Percentiles rank a stretch among this genome's conserved stretches.
phyloP scores from a whole-genome alignment of 306 rosid species.

The Begonia masoniana region DNA sequence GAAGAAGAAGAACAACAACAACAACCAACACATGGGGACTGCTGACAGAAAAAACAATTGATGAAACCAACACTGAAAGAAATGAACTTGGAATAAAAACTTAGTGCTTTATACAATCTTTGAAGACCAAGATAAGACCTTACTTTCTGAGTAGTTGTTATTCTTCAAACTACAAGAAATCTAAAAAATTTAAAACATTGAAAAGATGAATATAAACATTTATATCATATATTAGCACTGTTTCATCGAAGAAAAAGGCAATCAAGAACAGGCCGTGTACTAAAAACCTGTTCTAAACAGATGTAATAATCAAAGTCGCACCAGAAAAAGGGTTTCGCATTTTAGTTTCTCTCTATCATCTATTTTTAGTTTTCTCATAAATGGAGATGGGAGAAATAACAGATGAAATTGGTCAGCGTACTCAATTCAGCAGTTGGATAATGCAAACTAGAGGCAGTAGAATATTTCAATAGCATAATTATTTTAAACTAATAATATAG shows the following conservation, averaged over 20 bases:
- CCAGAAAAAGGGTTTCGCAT: constrained; percentile 4
- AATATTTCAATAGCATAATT: neutral
- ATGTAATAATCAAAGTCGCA: neutral
- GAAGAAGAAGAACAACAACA: neutral
- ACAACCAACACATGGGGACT: neutral
- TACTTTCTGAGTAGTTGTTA: neutral
- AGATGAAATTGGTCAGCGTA: constrained; percentile 5
- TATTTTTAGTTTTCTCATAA: neutral
- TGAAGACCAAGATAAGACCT: constrained; percentile 5
- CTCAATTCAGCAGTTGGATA: constrained; percentile 3
- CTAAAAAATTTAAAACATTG: too few species aligned
- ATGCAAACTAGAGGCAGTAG: constrained; percentile 5
- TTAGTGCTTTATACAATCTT: neutral
- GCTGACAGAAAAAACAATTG: neutral
- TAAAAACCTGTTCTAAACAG: too few species aligned
- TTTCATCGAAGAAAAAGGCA: too few species aligned
- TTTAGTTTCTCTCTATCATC: neutral
- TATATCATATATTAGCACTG: too few species aligned
- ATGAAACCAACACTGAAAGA: neutral
- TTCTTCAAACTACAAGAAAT: neutral
- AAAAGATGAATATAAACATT: too few species aligned
- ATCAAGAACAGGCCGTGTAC: too few species aligned
- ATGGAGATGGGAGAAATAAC: constrained; percentile 12
- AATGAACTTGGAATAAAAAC: constrained; percentile 1
- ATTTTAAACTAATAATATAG: too few species aligned